Evolutionary conservation across 352 stramenopile genomes (phyloP).

Genomic region (Pythium sp.): DNA sequence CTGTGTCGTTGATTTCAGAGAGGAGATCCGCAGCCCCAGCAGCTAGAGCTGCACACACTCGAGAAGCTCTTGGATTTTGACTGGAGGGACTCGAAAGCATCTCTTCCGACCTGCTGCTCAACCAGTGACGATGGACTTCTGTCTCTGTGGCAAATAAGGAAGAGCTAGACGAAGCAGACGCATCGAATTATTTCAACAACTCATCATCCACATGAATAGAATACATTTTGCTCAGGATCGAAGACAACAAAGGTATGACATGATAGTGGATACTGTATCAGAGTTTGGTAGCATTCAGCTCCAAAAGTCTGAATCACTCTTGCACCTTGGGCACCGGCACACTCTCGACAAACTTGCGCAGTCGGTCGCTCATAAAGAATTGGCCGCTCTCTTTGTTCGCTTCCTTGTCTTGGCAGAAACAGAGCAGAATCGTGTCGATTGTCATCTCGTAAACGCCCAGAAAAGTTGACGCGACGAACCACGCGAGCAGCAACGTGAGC

Average conservation of each 20-base stretch:
- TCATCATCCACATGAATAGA: background rate
- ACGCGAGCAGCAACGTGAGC: constrained; percentile 89
- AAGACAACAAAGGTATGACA: too few species aligned
- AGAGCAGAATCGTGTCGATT: constrained; percentile 95
- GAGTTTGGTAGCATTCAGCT: too few species aligned
- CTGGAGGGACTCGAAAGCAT: background rate
- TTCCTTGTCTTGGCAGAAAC: constrained; percentile 93
- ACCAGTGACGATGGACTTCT: background rate
- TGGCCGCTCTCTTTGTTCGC: constrained; percentile 64
- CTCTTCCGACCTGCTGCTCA: background rate
- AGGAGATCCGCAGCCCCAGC: background rate
- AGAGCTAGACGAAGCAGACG: background rate
- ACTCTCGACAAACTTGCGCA: constrained; percentile 67
- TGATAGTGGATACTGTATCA: too few species aligned
- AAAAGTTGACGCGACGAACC: constrained; percentile 93
- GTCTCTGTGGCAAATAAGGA: constrained; percentile 3
- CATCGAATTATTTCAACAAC: background rate
- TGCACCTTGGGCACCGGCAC: constrained; percentile 32
- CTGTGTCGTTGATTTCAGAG: background rate
- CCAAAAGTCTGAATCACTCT: background rate
- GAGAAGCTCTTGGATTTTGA: background rate
- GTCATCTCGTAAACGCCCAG: constrained; percentile 94
- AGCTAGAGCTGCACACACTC: background rate
- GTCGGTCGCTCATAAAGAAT: constrained; percentile 80
- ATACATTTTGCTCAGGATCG: background rate